These are phyloP conservation scores for Claviceps monticola DNA, from an alignment of 2,329 filamentous ascomycete genomes.

Conservation along the genomic window DNA sequence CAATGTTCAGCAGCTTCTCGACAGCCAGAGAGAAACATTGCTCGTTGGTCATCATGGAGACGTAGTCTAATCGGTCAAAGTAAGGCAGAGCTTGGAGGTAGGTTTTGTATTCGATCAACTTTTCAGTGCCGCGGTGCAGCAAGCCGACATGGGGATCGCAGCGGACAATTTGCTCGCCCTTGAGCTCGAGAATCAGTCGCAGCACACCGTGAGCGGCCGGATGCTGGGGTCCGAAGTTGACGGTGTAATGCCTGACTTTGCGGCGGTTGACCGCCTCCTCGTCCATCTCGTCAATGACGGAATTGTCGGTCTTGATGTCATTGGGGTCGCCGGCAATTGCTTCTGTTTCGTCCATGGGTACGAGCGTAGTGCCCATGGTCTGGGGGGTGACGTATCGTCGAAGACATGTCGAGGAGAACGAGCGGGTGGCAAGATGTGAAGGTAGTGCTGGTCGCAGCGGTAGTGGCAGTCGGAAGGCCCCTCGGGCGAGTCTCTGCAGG, in stretches of 20 bases:
- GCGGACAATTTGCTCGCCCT: slow-evolving; percentile 93
- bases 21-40: slow-evolving; percentile 92
- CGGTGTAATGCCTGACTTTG: slow-evolving; percentile 97
- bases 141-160: slow-evolving; percentile 94
- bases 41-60: slow-evolving; percentile 99
- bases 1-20: slow-evolving; percentile 94
- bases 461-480: slow-evolving; percentile 53
- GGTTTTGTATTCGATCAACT: slow-evolving; percentile 99
- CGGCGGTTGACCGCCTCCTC: slow-evolving; percentile 43
- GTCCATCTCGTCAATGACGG: slow-evolving; percentile 29
- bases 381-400: slow-evolving; percentile 48
- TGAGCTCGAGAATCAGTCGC: slow-evolving; percentile 92
- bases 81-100: slow-evolving; percentile 97
- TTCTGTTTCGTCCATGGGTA: slow-evolving; percentile 42
- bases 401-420: slow-evolving; percentile 51
- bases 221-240: slow-evolving; percentile 99
- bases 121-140: slow-evolving; percentile 93
- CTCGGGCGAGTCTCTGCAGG: slow-evolving; percentile 58
- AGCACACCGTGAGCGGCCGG: slow-evolving; percentile 96
- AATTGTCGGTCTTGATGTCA: slow-evolving; percentile 28
- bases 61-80: slow-evolving; percentile 97
- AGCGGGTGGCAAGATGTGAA: slow-evolving; percentile 30
- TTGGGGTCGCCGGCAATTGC: slow-evolving; percentile 40
- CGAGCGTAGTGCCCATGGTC: slow-evolving; percentile 41
- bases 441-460: slow-evolving; percentile 34